Conservation (phyloP, 768 basidiomycete genomes). For the Tulasnella sp. region DNA sequence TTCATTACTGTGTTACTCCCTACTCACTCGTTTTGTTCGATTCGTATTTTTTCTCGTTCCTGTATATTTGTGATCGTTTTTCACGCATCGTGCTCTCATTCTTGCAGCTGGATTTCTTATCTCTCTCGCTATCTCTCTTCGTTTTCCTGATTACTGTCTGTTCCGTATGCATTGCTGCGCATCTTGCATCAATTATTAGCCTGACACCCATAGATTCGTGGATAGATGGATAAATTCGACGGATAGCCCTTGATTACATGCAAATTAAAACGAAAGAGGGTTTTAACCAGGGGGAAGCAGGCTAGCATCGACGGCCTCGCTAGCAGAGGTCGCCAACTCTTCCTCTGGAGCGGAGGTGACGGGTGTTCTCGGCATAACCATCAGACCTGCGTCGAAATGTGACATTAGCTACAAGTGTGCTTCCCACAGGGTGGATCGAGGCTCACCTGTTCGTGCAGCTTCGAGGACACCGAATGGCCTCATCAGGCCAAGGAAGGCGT, state of each 20-base stretch:
- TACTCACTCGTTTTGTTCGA: not conserved
- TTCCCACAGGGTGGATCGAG: not conserved
- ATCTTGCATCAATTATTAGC: constrained; percentile 1
- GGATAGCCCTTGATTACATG: not conserved
- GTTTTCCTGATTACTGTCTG: constrained; percentile 17
- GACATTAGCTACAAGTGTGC: constrained; percentile 16
- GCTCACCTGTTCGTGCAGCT: constrained; percentile 85
- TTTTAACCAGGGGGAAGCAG: constrained; percentile 86
- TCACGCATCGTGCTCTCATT: not conserved
- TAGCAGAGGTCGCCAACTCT: constrained; percentile 47
- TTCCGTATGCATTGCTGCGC: constrained; percentile 15
- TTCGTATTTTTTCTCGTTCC: not conserved
- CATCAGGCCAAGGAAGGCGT: constrained; percentile 86
- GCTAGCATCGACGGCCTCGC: constrained; percentile 75
- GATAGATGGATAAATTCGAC: constrained; percentile 1
- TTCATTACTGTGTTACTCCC: not conserved
- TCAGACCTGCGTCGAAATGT: constrained; percentile 57
- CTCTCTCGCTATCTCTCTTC: not conserved
- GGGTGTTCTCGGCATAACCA: constrained; percentile 98
- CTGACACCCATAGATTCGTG: not conserved
- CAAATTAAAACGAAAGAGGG: not conserved
- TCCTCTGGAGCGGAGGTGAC: constrained; percentile 55
- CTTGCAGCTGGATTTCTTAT: not conserved
- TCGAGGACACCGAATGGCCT: constrained; percentile 96
- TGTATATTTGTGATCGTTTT: not conserved